Conservation (phyloP, 164 flowering plant species). For the Stephania yunnanensis region DNA sequence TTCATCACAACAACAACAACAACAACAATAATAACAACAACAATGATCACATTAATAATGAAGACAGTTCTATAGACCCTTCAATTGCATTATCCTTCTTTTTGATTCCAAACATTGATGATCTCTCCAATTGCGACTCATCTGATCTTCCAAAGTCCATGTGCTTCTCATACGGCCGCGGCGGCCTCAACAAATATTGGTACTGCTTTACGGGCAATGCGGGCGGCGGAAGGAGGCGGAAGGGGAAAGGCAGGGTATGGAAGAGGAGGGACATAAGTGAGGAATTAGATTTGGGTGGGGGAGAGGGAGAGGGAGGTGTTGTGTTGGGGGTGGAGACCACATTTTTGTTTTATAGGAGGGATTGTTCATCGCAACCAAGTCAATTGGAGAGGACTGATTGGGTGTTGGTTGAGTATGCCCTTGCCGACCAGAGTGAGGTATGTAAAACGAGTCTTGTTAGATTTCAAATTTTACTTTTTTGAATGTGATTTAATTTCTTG, state of each 20-base stretch:
- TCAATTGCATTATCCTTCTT: constrained; percentile 7
- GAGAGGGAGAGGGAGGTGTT: constrained; percentile 17
- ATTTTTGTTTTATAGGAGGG: constrained; percentile 41
- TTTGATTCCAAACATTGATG: constrained; percentile 38
- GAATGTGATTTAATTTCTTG: no score
- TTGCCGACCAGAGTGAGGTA: constrained; percentile 18
- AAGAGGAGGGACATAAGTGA: constrained; percentile 30
- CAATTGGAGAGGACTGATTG: constrained; percentile 32
- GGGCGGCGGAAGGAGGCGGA: constrained; percentile 18
- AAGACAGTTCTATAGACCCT: background rate
- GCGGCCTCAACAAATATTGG: constrained; percentile 51
- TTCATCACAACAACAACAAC: constrained; percentile 30
- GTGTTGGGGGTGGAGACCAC: constrained; percentile 34
- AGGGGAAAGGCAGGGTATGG: constrained; percentile 47
- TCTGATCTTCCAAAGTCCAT: constrained; percentile 36
- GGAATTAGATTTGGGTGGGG: constrained; percentile 27
- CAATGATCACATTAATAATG: background rate
- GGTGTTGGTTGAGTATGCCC: constrained; percentile 56
- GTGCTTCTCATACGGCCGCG: constrained; percentile 33
- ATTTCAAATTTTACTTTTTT: background rate
- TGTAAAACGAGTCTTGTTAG: background rate
- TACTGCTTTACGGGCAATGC: constrained; percentile 33
- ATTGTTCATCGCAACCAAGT: constrained; percentile 3
- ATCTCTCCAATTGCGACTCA: constrained; percentile 42
- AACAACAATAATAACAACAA: constrained; percentile 25